phyloP scores from a whole-genome alignment of 2,329 filamentous ascomycete genomes.

The Clarireedia hainanense region DNA sequence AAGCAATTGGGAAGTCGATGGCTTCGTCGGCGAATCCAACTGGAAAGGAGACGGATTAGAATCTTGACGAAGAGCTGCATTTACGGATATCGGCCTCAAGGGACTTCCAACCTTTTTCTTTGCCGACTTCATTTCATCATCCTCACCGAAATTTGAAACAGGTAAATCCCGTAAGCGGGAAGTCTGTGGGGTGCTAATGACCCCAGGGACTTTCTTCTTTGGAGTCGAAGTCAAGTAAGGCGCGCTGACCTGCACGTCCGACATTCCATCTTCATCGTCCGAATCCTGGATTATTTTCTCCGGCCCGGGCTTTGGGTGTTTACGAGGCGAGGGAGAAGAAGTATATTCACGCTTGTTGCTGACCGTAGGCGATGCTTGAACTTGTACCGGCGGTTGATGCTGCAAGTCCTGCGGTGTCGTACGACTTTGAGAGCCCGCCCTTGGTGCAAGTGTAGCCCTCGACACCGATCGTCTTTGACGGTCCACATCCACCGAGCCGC shows the following conservation, averaged over 20 bases:
- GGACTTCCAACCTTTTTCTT: slow-evolving; percentile 21
- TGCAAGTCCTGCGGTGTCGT: not conserved
- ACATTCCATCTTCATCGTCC: slow-evolving; percentile 25
- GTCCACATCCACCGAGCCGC: not conserved
- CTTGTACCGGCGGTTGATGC: slow-evolving; percentile 14
- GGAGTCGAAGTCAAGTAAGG: slow-evolving; percentile 13
- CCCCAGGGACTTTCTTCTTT: slow-evolving; percentile 15
- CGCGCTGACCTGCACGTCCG: slow-evolving; percentile 13
- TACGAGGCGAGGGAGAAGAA: slow-evolving; percentile 12
- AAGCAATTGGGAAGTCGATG: not conserved
- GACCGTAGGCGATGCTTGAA: slow-evolving; percentile 19
- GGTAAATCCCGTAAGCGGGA: not conserved
- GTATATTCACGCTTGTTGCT: slow-evolving; percentile 3
- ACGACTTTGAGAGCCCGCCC: not conserved
- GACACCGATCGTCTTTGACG: slow-evolving; percentile 1
- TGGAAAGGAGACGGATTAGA: slow-evolving; percentile 20
- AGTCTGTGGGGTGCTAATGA: not conserved
- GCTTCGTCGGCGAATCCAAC: slow-evolving; percentile 10
- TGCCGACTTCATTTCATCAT: slow-evolving; percentile 6
- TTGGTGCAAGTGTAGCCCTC: not conserved
- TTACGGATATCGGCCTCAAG: slow-evolving; percentile 22
- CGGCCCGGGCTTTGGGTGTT: slow-evolving; percentile 8
- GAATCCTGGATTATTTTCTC: slow-evolving; percentile 25
- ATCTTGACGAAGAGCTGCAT: slow-evolving; percentile 17
- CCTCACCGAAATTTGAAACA: not conserved